Evolutionary conservation across 192 early-diverging fungal genomes (phyloP), one percentile per base, ranked within the genome.

Genomic region (Spizellomyces punctatus): DNA sequence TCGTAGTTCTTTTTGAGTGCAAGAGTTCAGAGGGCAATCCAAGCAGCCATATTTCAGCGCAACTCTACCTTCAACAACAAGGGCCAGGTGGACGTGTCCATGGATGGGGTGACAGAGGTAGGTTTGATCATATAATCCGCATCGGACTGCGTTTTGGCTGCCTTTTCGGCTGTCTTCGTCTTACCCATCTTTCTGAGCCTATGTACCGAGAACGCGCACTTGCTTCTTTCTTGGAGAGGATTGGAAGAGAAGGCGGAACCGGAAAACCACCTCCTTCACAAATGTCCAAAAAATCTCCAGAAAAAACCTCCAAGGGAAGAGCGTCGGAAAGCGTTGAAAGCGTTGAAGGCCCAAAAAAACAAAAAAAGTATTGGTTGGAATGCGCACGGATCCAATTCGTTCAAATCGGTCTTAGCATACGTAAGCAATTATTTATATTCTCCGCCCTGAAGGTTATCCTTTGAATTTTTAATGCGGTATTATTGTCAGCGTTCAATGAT

Each of bases 61-160:
- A 22, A 41, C 10, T 10, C 36, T 55, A 76, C 75, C 87, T 98
- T 97, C 74, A 99, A 83, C 67, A 99, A 85, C 67, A 98, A 88
- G 49, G 97, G 97, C 97, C 97, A 99, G 74, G 91, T 84, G 47
- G 94, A 91, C 22, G 97, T 94, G 77, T 98, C 91, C 60, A 99
- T 81, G 41, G 92, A 76, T 17, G 96, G 88, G 10, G 89, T 91
- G 57, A 84, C 73, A 46, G 83, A 76, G 69, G 87, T 80, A 27
- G 97, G 97, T 84, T 99, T 95, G 80, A 99, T 97, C 56, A 76
- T 47, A 50, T 77, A 79, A 63, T 83, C 81, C 19, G 42, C 77
- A 48, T 71, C 63, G 14, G 9, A 10, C 44, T 63, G 46, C 10
- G 12, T 10, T 5, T 69, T 4, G 49, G 59, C 61, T 8, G 12